Base-by-base conservation (phyloP, 768 basidiomycete species). In the Stropharia rugosoannulata region DNA sequence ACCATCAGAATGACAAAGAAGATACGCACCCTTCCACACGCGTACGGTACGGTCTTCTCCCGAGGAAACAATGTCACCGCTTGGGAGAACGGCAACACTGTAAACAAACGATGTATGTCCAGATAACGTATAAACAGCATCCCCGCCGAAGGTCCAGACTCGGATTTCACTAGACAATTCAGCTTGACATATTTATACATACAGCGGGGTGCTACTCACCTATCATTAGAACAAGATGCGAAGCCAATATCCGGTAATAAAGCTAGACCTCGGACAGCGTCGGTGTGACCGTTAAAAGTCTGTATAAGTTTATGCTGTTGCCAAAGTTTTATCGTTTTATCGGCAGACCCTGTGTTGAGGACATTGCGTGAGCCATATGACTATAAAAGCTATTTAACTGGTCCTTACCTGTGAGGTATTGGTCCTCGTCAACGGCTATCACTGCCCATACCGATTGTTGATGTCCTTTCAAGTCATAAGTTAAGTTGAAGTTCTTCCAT, bases 31-130 rank as follows among this genome's bases (percentile, higher is more conserved):
- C 73, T 82, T 82, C 97, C 97, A 99, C 36, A 98, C 78, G 18
- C 96, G 82, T 48, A 96, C 85, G 3, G 89, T 89, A 46, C 96
- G 87, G 70, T 99, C 97, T 73, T 99, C 97, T 6, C 96, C 94
- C 36, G 87, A 85, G n/a, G 90, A 93, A 7, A 96, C 86, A 18
- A 95, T 79, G 60, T 89, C 86, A 16, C 95, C 91, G 58, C 73
- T 84, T 1, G 94, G 89, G 16, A 98, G 79, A 16, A 91, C 82
- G 0, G 90, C 83, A 12, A 99, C 70, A 54, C 90, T 88, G 74
- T 98, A 99, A 12, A 98, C 93, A 68, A 98, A 99, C 18, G 95
- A 97, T 1, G 95, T 96, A 69, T 98, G 97, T 1, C 95, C 97
- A 4, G 90, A 87, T n/a, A 98, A 72, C 0, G 86, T 83, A 66